phyloP scores from a whole-genome alignment of 306 rosid genomes.

The cucumber (Cucumis sativus) region DNA sequence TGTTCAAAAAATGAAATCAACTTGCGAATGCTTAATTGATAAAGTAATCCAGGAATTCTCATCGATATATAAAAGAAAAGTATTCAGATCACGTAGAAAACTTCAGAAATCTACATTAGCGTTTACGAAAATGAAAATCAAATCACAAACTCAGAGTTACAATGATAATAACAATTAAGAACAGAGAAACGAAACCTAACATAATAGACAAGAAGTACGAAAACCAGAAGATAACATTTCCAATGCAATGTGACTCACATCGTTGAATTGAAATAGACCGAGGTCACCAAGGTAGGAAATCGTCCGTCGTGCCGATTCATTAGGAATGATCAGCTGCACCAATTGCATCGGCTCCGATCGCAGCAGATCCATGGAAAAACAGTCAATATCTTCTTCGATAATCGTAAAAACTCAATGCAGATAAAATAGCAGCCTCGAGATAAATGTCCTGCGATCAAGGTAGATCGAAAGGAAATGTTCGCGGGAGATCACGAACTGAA shows the following conservation, averaged over 20 bases:
- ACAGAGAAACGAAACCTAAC: not conserved
- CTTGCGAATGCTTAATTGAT: no score
- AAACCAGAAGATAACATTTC: not conserved
- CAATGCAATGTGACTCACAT: conserved; percentile 19
- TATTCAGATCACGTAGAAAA: no score
- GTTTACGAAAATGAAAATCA: not conserved
- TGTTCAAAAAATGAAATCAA: no score
- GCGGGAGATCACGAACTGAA: not conserved
- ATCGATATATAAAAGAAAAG: no score
- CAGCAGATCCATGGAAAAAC: conserved; percentile 52
- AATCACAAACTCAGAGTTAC: not conserved
- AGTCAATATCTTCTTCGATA: not conserved
- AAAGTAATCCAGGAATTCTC: no score
- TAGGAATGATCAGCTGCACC: conserved; percentile 70
- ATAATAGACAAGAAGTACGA: not conserved
- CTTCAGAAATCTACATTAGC: not conserved
- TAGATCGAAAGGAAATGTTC: not conserved
- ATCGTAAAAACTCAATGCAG: not conserved
- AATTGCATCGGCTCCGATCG: conserved; percentile 89
- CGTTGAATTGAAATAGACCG: conserved; percentile 76
- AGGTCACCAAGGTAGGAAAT: conserved; percentile 67
- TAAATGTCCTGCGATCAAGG: not conserved
- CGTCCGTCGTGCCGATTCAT: conserved; percentile 49
- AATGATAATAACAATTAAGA: not conserved
- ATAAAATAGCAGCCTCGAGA: not conserved